phyloP scores from a whole-genome alignment of 192 early-diverging fungal species.

The Coemansia sp. region DNA sequence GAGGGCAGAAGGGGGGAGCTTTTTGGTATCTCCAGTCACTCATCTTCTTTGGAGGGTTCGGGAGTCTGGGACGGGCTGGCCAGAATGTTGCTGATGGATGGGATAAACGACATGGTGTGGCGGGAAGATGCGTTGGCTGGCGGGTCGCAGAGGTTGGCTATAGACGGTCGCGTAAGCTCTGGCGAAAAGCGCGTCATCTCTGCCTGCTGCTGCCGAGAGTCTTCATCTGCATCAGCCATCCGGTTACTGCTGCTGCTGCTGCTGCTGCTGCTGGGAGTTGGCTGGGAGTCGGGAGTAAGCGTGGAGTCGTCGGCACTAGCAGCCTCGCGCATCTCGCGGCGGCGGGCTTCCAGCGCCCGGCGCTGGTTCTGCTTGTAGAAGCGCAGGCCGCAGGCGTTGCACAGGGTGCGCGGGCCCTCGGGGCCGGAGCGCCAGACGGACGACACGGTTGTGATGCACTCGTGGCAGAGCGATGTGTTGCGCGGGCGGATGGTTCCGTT shows the following conservation, averaged over 20 bases:
- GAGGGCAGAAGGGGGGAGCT: neutral
- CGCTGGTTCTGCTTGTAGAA: slow-evolving; percentile 59
- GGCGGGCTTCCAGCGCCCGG: slow-evolving; percentile 42
- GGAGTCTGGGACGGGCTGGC: slow-evolving; percentile 17
- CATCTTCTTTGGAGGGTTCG: slow-evolving; percentile 3
- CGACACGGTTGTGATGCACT: slow-evolving; percentile 53
- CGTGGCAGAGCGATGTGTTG: slow-evolving; percentile 54
- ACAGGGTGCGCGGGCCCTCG: slow-evolving; percentile 55
- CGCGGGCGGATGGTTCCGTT: slow-evolving; percentile 51
- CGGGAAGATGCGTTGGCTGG: neutral
- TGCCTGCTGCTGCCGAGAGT: neutral
- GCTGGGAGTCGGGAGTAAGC: neutral
- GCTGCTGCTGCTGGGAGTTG: slow-evolving; percentile 9
- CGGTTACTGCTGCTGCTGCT: slow-evolving; percentile 8
- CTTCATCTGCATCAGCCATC: slow-evolving; percentile 15
- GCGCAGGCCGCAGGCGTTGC: slow-evolving; percentile 62
- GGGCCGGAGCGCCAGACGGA: slow-evolving; percentile 55
- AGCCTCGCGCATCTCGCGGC: slow-evolving; percentile 36
- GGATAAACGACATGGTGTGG: slow-evolving; percentile 8
- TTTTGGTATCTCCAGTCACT: neutral
- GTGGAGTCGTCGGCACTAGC: slow-evolving; percentile 1
- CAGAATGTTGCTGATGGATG: slow-evolving; percentile 35
- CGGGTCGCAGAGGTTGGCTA: slow-evolving; percentile 31
- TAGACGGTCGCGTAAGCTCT: slow-evolving; percentile 25
- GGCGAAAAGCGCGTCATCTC: slow-evolving; percentile 4